Conservation (phyloP, 116 monocot genomes). For the Posidonia oceanica region DNA sequence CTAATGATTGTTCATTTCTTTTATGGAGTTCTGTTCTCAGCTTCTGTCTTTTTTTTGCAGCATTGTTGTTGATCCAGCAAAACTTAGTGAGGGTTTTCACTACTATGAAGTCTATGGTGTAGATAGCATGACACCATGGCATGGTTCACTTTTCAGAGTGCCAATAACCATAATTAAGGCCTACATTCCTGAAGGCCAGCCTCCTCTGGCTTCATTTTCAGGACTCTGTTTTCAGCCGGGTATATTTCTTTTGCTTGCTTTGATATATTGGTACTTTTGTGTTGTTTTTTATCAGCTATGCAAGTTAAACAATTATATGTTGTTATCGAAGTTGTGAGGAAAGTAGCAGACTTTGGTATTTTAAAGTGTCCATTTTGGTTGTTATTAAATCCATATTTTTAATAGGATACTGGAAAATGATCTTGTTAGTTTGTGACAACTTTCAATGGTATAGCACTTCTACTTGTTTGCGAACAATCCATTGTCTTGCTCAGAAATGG, state of each 20-base stretch:
- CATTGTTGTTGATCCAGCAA: slow-evolving; percentile 78
- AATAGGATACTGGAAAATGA: too few relatives aligned
- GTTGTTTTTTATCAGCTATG: too few relatives aligned
- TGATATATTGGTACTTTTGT: slow-evolving; percentile 1
- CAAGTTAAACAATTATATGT: too few relatives aligned
- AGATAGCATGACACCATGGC: slow-evolving; percentile 81
- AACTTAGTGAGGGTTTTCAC: slow-evolving; percentile 60
- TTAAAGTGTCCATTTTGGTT: background rate
- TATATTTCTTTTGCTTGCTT: too few relatives aligned
- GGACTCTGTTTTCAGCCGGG: slow-evolving; percentile 64
- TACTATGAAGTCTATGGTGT: slow-evolving; percentile 81
- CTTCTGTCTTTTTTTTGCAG: slow-evolving; percentile 50
- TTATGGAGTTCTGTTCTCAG: too few relatives aligned
- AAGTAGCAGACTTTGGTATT: background rate
- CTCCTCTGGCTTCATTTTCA: slow-evolving; percentile 44
- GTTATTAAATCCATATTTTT: too few relatives aligned
- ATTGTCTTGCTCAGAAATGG: too few relatives aligned
- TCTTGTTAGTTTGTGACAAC: too few relatives aligned
- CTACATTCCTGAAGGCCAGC: slow-evolving; percentile 28
- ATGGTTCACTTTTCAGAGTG: slow-evolving; percentile 84
- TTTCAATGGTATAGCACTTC: too few relatives aligned
- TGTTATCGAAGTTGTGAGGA: too few relatives aligned
- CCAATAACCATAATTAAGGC: slow-evolving; percentile 85
- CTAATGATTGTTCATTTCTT: too few relatives aligned
- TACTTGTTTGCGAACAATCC: too few relatives aligned